These are phyloP conservation scores for Coniochaeta prunicola DNA, from an alignment of 2,329 filamentous ascomycete genomes.

Conservation along the genomic window DNA sequence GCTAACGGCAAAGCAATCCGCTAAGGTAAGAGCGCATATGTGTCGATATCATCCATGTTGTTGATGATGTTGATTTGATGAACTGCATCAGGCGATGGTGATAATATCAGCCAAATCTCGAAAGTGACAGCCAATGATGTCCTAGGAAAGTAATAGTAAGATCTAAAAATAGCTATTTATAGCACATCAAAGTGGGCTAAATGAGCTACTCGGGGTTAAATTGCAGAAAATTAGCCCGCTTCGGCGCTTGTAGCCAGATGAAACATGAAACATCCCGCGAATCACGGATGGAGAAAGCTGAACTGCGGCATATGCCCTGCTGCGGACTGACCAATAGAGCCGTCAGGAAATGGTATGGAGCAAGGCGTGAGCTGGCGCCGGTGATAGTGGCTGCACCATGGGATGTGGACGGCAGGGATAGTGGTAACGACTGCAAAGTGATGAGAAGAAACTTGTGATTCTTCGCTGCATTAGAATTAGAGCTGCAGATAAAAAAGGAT, in stretches of 20 bases:
- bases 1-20: background rate
- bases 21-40: background rate
- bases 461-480: background rate
- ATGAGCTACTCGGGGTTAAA: slow-evolving; percentile 1
- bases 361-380: background rate
- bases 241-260: slow-evolving; percentile 8
- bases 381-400: background rate
- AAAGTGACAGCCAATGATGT: background rate
- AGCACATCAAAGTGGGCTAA: slow-evolving; percentile 16
- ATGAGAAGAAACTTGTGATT: background rate
- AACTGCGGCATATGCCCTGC: background rate
- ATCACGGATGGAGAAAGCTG: background rate
- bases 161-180: slow-evolving; percentile 20
- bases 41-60: background rate
- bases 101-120: background rate
- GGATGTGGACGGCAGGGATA: background rate
- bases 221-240: slow-evolving; percentile 13
- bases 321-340: background rate
- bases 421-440: background rate
- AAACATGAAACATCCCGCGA: slow-evolving; percentile 2
- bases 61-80: background rate
- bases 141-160: background rate
- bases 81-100: background rate
- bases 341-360: background rate
- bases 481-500: background rate